phyloP scores from a whole-genome alignment of 495 filamentous ascomycete species.

The Tuber indicum region DNA sequence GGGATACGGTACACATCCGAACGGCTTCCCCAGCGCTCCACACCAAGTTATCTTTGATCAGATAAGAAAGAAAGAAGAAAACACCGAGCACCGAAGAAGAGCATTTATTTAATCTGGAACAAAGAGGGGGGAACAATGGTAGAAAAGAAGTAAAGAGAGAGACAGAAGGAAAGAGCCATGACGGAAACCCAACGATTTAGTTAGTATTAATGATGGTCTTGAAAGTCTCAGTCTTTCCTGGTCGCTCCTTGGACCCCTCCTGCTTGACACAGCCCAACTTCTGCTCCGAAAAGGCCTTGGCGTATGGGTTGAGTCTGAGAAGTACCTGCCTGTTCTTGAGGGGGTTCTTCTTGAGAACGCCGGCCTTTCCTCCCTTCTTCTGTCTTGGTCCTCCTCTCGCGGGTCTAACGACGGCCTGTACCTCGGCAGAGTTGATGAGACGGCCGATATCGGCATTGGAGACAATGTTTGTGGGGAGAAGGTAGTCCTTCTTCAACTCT shows the following conservation, averaged over 20 bases:
- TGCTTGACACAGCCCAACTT: conserved; percentile 63
- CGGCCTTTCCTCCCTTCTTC: conserved; percentile 61
- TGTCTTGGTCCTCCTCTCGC: conserved; percentile 82
- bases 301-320: conserved; percentile 96
- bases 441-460: conserved; percentile 87
- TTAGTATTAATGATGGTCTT: conserved; percentile 35
- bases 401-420: conserved; percentile 83
- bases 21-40: background rate
- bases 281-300: conserved; percentile 73
- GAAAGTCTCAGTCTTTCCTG: conserved; percentile 37
- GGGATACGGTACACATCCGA: background rate
- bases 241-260: conserved; percentile 43
- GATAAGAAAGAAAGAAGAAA: background rate
- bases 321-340: conserved; percentile 95
- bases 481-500: conserved; percentile 95
- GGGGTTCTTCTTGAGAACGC: conserved; percentile 99
- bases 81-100: conserved; percentile 8
- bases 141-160: background rate
- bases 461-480: conserved; percentile 81
- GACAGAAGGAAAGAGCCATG: conserved; percentile 16
- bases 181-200: conserved; percentile 21
- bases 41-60: background rate
- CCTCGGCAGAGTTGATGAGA: conserved; percentile 97
- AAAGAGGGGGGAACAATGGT: conserved; percentile 8
- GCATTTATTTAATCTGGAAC: conserved; percentile 35